Conservation (phyloP, 306 rosid genomes). For the Argentina anserina region DNA sequence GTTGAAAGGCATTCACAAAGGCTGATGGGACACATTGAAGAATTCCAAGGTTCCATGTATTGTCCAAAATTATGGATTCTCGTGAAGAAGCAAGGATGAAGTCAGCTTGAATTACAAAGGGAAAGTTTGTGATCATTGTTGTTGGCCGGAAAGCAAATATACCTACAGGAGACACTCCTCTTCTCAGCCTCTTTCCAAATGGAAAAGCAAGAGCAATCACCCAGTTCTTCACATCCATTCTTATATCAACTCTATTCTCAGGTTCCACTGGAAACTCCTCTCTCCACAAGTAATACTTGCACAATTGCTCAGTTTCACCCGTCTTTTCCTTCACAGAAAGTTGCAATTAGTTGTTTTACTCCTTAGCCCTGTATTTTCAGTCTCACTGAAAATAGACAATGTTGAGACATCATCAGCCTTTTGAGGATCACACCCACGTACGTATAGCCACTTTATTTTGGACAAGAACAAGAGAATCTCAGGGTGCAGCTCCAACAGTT, state of each 20-base stretch:
- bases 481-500: constrained; percentile 20
- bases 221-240: constrained; percentile 22
- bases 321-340: constrained; percentile 18
- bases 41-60: constrained; percentile 23
- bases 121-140: constrained; percentile 17
- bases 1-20: constrained; percentile 17
- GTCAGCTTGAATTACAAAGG: constrained; percentile 23
- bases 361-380: neutral
- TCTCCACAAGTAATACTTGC: constrained; percentile 31
- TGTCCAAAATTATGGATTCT: constrained; percentile 22
- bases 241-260: constrained; percentile 4
- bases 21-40: constrained; percentile 22
- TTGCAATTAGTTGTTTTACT: neutral
- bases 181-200: constrained; percentile 11
- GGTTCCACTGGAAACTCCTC: constrained; percentile 18
- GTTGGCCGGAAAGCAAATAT: constrained; percentile 20
- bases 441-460: constrained; percentile 17
- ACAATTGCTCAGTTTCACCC: constrained; percentile 10
- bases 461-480: constrained; percentile 25
- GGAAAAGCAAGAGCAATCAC: constrained; percentile 29
- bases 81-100: constrained; percentile 27
- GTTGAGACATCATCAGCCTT: neutral
- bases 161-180: constrained; percentile 8
- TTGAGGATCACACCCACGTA: neutral
- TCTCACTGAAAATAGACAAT: constrained; percentile 18